Percentiles rank a stretch among this genome's conserved stretches.
phyloP scores from a whole-genome alignment of 495 filamentous ascomycete species.

The Lophiotrema nucula region DNA sequence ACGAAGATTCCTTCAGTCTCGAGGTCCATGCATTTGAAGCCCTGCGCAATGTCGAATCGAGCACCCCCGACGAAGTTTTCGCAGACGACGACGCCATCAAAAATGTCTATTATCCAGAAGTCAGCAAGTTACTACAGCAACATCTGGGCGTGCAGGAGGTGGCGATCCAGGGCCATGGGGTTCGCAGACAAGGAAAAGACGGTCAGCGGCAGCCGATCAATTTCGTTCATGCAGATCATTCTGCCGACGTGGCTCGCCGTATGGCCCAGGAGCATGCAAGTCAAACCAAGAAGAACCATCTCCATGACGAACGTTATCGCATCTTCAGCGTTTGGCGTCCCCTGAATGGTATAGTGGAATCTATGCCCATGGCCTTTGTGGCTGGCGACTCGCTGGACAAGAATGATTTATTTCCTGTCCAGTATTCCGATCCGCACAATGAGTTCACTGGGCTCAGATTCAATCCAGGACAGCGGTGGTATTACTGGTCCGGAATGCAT shows the following conservation, averaged over 20 bases:
- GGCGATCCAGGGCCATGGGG: slow-evolving; percentile 82
- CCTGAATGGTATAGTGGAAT: slow-evolving; percentile 64
- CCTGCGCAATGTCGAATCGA: slow-evolving; percentile 49
- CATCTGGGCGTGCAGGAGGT: slow-evolving; percentile 60
- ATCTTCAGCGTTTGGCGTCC: slow-evolving; percentile 87
- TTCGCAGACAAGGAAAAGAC: slow-evolving; percentile 57
- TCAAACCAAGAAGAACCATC: slow-evolving; percentile 55
- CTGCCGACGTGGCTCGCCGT: slow-evolving; percentile 51
- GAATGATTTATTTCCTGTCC: slow-evolving; percentile 63
- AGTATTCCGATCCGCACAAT: slow-evolving; percentile 68
- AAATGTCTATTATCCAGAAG: slow-evolving; percentile 76
- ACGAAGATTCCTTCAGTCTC: slow-evolving; percentile 59
- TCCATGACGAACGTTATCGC: slow-evolving; percentile 64
- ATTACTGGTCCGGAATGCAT: slow-evolving; percentile 73
- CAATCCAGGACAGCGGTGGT: slow-evolving; percentile 61
- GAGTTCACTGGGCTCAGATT: slow-evolving; percentile 70
- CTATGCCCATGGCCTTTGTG: slow-evolving; percentile 67
- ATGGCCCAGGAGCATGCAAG: background rate
- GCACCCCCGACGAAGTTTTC: slow-evolving; percentile 54
- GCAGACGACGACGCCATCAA: slow-evolving; percentile 60
- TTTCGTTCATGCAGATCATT: slow-evolving; percentile 79
- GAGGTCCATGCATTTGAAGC: slow-evolving; percentile 70
- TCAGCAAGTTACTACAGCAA: slow-evolving; percentile 60
- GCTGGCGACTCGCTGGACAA: slow-evolving; percentile 56
- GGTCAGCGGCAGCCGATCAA: slow-evolving; percentile 62